Percentiles rank a stretch among this genome's conserved stretches.
Conservation (phyloP, 2,329 filamentous ascomycete genomes). For the Arthroderma sp. region DNA sequence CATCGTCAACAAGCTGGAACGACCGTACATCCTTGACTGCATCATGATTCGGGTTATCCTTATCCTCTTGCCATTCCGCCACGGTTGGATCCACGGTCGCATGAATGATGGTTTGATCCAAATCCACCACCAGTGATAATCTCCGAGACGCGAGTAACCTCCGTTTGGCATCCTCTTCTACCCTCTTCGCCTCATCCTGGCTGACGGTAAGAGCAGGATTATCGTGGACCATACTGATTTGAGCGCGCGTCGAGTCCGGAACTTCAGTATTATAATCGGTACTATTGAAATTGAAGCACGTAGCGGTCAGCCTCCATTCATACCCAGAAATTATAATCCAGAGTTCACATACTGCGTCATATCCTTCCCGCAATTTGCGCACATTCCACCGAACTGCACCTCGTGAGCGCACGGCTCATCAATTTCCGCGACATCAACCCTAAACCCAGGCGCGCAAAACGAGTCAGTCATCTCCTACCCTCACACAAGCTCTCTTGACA, state of each 20-base stretch:
- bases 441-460: slow-evolving; percentile 15
- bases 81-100: slow-evolving; percentile 94
- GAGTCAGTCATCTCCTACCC: neutral
- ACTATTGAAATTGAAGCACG: slow-evolving; percentile 15
- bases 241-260: slow-evolving; percentile 70
- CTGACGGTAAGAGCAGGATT: slow-evolving; percentile 80
- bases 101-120: slow-evolving; percentile 97
- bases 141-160: slow-evolving; percentile 69
- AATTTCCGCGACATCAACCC: slow-evolving; percentile 54
- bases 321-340: neutral
- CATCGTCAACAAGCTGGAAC: slow-evolving; percentile 83
- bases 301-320: neutral
- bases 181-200: slow-evolving; percentile 61
- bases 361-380: slow-evolving; percentile 84
- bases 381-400: slow-evolving; percentile 80
- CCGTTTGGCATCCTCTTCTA: slow-evolving; percentile 75
- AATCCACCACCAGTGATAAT: slow-evolving; percentile 85
- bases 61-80: slow-evolving; percentile 85
- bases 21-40: slow-evolving; percentile 77
- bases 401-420: slow-evolving; percentile 87
- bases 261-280: slow-evolving; percentile 70
- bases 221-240: slow-evolving; percentile 90
- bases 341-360: slow-evolving; percentile 61
- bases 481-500: neutral
- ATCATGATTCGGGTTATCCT: slow-evolving; percentile 76